Evolutionary conservation across 495 filamentous ascomycete species (phyloP), one percentile per base, ranked within the genome.

Genomic region (Polyplosphaeria fusca): DNA sequence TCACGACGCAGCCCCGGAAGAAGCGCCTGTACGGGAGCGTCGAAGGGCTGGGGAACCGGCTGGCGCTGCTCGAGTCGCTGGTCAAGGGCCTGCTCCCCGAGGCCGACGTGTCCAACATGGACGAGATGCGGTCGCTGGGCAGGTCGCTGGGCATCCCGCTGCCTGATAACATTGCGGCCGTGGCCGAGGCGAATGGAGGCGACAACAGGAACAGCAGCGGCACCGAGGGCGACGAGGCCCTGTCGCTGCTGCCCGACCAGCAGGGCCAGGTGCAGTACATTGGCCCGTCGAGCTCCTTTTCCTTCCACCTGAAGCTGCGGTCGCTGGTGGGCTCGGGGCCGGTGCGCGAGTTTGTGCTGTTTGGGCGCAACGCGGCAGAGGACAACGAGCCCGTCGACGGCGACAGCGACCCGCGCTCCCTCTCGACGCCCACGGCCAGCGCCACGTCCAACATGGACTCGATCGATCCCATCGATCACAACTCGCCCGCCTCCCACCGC

Each of bases 11-110:
- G 55, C 74, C 73, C 20, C 70, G 76, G 13, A 79, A 79, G 63
- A 72, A 73, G 43, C 63, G 75, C 43, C 70, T 79, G 18, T 77
- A 77, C 44, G 76, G 76, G 11, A 79, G 76, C 57, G 74, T 79
- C n/a, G 76, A 79, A 52, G 73, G 68, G 27, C 60, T 79, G 43
- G 73, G 74, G 40, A 66, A 68, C 40, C 67, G 76, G 50, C 74
- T 76, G 43, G 61, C 71, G 22, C 70, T 74, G 13, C 69, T 77
- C 19, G 74, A 77, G 63, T 71, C 75, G 16, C 60, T 77, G 43
- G 70, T 77, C 37, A 70, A 70, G 25, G 75, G 73, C 18, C 45
- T 76, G 20, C 74, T 74, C 50, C 76, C 76, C 0, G 63, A 76
- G n/a, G 64, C 70, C 35, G 73, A 73, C 52, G 70, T 72, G 4